Base-by-base conservation (phyloP, 2,329 filamentous ascomycete species). In the Ilyonectria destructans region DNA sequence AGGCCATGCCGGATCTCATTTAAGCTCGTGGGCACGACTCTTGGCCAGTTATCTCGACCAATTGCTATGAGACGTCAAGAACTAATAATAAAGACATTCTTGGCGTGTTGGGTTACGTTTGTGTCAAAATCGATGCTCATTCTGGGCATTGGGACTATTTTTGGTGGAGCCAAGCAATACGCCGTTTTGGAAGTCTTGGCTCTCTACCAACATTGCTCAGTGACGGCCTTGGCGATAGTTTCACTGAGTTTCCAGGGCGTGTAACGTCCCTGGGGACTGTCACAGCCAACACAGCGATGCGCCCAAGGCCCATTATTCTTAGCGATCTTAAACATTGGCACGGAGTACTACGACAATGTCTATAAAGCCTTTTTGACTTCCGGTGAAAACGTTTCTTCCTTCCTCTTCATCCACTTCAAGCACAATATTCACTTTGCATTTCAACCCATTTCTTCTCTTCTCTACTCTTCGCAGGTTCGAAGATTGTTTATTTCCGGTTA, bases 401-500 rank as follows among this genome's bases (percentile, higher is more conserved):
- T 51, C 15, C 23, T 51, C 48, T 13, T 15, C 48, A 51, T 51
- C 29, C 26, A 13, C 26, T 31, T 31, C 23, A 51, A 51, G 15
- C 48, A 51, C 23, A 15, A 51, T 21, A 21, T 29, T 29, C 29
- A 9, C 23, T 8, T 10, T 33, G 19, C 26, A 43, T 40, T 45
- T 21, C n/a, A 40, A 37, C 33, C 3, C 21, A 2, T 6, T 43
- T 45, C 26, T 26, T 40, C 35, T 29, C n/a, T 29, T 45, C 35
- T 57, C 33, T 35, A 13, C n/a, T 23, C 21, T 57, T 37, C 29
- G 51, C 51, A 9, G 51, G 51, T 12, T 19, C 51, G 51, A 54
- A 37, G 40, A 54, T 13, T 10, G 8, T 51, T 51, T n/a, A 15
- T 54, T 35, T 19, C 23, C 35, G 46, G 29, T 19, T 21, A 54